Conservation (phyloP, 306 rosid species). For the Glycyrrhiza uralensis region DNA sequence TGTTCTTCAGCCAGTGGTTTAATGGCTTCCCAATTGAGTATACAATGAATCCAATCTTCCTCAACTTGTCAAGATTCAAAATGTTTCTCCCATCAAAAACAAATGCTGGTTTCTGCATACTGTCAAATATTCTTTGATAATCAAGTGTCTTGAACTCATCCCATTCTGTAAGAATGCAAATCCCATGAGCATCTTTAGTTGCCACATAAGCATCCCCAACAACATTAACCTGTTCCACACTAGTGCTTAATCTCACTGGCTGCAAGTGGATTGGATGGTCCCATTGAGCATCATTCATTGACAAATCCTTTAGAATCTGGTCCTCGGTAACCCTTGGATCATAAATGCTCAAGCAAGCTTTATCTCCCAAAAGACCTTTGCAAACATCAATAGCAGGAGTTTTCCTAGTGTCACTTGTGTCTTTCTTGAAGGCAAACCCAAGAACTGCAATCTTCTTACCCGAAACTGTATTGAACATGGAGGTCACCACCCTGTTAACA, state of each 20-base stretch:
- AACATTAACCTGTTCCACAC: conserved; percentile 46
- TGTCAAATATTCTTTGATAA: conserved; percentile 54
- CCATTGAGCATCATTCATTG: conserved; percentile 49
- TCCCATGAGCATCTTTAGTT: conserved; percentile 65
- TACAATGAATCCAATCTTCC: conserved; percentile 69
- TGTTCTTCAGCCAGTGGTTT: conserved; percentile 58
- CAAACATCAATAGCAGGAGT: conserved; percentile 86
- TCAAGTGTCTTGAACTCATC: conserved; percentile 76
- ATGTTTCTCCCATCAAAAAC: conserved; percentile 78
- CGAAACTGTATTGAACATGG: conserved; percentile 84
- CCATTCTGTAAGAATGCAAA: conserved; percentile 89
- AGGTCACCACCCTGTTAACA: conserved; percentile 63
- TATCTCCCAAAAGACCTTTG: conserved; percentile 69
- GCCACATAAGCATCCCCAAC: conserved; percentile 68
- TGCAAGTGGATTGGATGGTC: conserved; percentile 61
- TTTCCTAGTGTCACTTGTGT: conserved; percentile 80
- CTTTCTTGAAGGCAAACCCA: conserved; percentile 85
- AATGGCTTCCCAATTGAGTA: conserved; percentile 78
- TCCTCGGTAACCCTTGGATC: conserved; percentile 63
- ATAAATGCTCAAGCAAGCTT: conserved; percentile 63
- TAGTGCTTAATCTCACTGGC: conserved; percentile 34
- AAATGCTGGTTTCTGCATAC: conserved; percentile 82
- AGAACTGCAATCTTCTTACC: conserved; percentile 72
- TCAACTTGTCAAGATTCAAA: conserved; percentile 55
- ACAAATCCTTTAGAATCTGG: conserved; percentile 61